phyloP scores from a whole-genome alignment of 805 yeast species.

The Myxozyma vanderwaltii region DNA sequence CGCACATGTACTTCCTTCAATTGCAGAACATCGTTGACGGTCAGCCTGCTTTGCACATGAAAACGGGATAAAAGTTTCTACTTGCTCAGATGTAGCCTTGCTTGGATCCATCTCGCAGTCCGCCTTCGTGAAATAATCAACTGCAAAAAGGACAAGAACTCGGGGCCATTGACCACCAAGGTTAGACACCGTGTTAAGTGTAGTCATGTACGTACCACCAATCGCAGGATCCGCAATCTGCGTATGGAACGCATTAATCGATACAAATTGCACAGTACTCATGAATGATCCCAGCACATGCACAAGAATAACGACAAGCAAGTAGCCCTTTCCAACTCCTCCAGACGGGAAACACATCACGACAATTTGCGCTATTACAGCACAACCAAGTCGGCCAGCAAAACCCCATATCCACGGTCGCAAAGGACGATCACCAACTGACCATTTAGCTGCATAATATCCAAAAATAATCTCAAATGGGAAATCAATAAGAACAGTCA shows the following conservation, averaged over 20 bases:
- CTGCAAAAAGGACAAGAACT: slow-evolving; percentile 72
- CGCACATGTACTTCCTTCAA: slow-evolving; percentile 56
- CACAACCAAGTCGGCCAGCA: slow-evolving; percentile 76
- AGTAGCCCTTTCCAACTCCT: slow-evolving; percentile 57
- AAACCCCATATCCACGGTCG: slow-evolving; percentile 90
- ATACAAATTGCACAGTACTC: slow-evolving; percentile 94
- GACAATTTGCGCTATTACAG: slow-evolving; percentile 70
- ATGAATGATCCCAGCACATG: slow-evolving; percentile 87
- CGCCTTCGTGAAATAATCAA: slow-evolving; percentile 74
- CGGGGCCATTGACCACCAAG: slow-evolving; percentile 98
- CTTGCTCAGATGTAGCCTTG: slow-evolving; percentile 24
- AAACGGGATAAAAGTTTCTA: slow-evolving; percentile 32
- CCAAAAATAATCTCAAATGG: slow-evolving; percentile 96
- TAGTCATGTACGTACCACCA: slow-evolving; percentile 98
- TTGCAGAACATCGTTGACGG: slow-evolving; percentile 53
- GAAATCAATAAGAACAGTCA: slow-evolving; percentile 89
- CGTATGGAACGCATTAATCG: slow-evolving; percentile 92
- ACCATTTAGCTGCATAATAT: slow-evolving; percentile 94
- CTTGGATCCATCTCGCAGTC: slow-evolving; percentile 50
- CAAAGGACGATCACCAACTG: slow-evolving; percentile 66
- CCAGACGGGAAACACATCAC: slow-evolving; percentile 70
- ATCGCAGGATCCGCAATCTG: slow-evolving; percentile 91
- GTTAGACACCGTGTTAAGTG: slow-evolving; percentile 86
- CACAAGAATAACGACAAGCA: slow-evolving; percentile 72
- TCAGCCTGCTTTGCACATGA: slow-evolving; percentile 45